Evolutionary conservation across 352 stramenopile genomes (phyloP).

Genomic region (Pythium myriotylum): DNA sequence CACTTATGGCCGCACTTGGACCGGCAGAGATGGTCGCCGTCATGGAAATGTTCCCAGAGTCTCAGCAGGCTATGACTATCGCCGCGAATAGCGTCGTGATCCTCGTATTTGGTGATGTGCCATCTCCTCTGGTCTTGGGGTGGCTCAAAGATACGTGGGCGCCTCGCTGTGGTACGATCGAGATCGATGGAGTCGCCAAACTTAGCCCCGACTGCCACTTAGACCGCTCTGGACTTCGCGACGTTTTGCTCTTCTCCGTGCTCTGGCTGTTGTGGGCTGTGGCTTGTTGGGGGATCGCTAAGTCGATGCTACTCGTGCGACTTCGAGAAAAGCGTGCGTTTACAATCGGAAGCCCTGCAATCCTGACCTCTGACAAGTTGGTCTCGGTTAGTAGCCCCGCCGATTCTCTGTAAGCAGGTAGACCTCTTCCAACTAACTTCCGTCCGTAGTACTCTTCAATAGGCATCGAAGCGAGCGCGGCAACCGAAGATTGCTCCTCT

Average conservation of each 20-base stretch:
- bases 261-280: slow-evolving; percentile 74
- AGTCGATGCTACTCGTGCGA: slow-evolving; percentile 33
- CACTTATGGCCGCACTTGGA: slow-evolving; percentile 77
- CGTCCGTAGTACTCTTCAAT: no score
- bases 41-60: slow-evolving; percentile 88
- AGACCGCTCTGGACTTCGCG: slow-evolving; percentile 53
- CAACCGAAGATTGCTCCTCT: no score
- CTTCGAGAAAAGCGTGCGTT: not conserved
- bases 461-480: no score
- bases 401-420: no score
- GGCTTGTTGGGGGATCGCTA: slow-evolving; percentile 49
- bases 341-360: slow-evolving; percentile 5
- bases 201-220: slow-evolving; percentile 66
- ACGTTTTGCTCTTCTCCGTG: slow-evolving; percentile 74
- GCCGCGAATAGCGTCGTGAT: slow-evolving; percentile 90
- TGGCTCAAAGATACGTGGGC: slow-evolving; percentile 91
- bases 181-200: slow-evolving; percentile 52
- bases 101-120: slow-evolving; percentile 93
- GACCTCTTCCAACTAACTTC: no score
- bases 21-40: slow-evolving; percentile 82
- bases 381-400: no score
- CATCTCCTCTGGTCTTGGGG: slow-evolving; percentile 91
- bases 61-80: slow-evolving; percentile 86
- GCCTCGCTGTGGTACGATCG: slow-evolving; percentile 79
- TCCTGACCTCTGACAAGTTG: slow-evolving; percentile 1